phyloP scores from a whole-genome alignment of 176 grass and related monocot species.

The Bothriochloa decipiens region DNA sequence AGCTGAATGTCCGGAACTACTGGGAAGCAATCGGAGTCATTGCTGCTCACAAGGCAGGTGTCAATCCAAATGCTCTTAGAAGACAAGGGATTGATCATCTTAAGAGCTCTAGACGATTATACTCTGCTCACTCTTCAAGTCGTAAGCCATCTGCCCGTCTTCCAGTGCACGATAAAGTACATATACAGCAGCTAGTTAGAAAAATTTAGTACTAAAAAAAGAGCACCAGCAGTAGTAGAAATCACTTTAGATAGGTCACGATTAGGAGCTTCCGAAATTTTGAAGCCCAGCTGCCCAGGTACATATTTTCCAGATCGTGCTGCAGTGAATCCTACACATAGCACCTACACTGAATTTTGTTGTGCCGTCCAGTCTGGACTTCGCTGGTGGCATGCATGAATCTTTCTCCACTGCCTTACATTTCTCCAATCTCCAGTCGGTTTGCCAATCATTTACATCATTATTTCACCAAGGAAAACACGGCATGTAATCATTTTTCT shows the following conservation, averaged over 20 bases:
- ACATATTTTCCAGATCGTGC: conserved; percentile 22
- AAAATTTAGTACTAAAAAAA: conserved; percentile 24
- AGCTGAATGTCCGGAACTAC: conserved; percentile 85
- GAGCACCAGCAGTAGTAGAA: neutral
- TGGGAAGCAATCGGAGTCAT: conserved; percentile 96
- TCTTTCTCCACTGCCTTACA: neutral
- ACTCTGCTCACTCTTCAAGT: conserved; percentile 19
- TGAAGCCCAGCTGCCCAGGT: neutral
- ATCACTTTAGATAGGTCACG: neutral
- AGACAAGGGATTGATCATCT: conserved; percentile 61
- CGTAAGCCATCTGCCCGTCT: conserved; percentile 28
- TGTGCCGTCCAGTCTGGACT: neutral
- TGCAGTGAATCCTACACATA: neutral
- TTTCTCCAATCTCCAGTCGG: conserved; percentile 5
- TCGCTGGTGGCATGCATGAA: neutral
- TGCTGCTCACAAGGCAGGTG: conserved; percentile 85
- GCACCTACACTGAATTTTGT: neutral
- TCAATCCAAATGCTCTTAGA: conserved; percentile 76
- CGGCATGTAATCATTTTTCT: neutral
- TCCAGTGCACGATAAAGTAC: conserved; percentile 26
- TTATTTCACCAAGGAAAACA: neutral
- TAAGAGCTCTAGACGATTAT: conserved; percentile 42
- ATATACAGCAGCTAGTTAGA: conserved; percentile 42
- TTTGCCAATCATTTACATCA: conserved; percentile 25
- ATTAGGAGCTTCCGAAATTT: conserved; percentile 27